Evolutionary conservation across 2,329 filamentous ascomycete species (phyloP), one percentile per base, ranked within the genome.

Genomic region (Colletotrichum sp.): DNA sequence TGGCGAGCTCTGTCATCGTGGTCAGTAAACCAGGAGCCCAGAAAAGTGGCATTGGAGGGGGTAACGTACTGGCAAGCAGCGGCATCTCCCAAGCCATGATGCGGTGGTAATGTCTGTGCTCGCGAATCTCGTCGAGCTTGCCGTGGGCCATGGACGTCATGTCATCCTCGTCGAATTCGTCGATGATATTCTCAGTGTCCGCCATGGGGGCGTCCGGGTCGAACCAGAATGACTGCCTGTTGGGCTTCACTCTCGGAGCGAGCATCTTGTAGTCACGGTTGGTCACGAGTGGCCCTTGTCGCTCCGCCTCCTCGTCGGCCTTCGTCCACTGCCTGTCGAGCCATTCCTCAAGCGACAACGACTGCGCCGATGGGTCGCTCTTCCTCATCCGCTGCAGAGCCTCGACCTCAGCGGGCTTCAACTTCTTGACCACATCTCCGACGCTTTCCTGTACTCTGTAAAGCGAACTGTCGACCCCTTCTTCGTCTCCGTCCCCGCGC

Each of bases 11-110:
- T 98, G 82, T 66, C 52, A 34, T 68, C 10, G 26, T 15, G 52
- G 78, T 80, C 68, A 81, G 79, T 16, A 52, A 30, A 21, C 24
- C 7, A 32, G 10, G 16, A 30, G 30, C 32, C 55, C 21, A n/a
- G 6, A 8, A 32, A 28, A 24, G 32, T 24, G n/a, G 4, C 21
- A 24, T 18, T 39, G 24, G 52, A 13, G 21, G 49, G 10, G 16
- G 15, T 18, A 28, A 89, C 95, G 85, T 91, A 98, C 96, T 95
- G 75, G 93, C 92, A 76, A 99, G 88, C 77, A 98, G 87, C 12
- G 97, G 97, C 94, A 99, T 95, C 85, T 99, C 97, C 96, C 97
- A 99, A 28, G 96, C 95, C 63, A 95, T 93, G 80, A 98, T 89
- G 68, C 97, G 91, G 64, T 95, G 93, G 84, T 98, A 98, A 81